Evolutionary conservation across 768 basidiomycete species (phyloP).

Genomic region (Agaricus subrufescens): DNA sequence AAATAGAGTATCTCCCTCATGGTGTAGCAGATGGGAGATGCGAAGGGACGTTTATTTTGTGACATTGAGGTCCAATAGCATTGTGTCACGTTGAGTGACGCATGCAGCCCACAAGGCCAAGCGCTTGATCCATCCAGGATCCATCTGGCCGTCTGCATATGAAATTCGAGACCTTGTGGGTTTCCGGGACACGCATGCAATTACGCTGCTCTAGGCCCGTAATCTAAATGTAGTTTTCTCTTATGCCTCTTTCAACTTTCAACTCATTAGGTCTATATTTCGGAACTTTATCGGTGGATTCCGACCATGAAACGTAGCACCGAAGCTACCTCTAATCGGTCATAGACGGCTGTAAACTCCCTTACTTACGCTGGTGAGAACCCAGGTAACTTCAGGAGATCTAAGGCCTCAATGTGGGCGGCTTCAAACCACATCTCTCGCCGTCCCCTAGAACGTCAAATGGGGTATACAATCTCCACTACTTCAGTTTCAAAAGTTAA

Average conservation of each 20-base stretch:
- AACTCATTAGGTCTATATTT: slow-evolving; percentile 14
- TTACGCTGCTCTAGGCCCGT: background rate
- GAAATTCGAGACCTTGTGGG: too few relatives aligned
- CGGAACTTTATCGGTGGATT: slow-evolving; percentile 22
- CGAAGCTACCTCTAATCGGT: background rate
- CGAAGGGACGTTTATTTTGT: background rate
- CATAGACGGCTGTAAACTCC: background rate
- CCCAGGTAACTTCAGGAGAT: background rate
- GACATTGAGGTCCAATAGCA: background rate
- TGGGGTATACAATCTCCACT: too few relatives aligned
- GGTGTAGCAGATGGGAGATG: background rate
- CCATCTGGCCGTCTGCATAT: too few relatives aligned
- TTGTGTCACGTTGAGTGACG: background rate
- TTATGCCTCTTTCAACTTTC: background rate
- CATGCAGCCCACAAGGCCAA: background rate
- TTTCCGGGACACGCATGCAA: background rate
- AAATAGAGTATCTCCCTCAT: slow-evolving; percentile 82
- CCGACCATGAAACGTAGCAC: background rate
- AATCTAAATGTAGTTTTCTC: background rate
- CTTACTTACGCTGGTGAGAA: background rate
- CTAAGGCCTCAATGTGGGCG: background rate
- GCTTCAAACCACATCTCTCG: too few relatives aligned
- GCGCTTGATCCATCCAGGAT: too few relatives aligned
- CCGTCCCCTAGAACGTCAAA: too few relatives aligned
- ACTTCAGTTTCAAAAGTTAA: too few relatives aligned